Evolutionary conservation across 768 basidiomycete species (phyloP).

Genomic region (Boletellus sp.): DNA sequence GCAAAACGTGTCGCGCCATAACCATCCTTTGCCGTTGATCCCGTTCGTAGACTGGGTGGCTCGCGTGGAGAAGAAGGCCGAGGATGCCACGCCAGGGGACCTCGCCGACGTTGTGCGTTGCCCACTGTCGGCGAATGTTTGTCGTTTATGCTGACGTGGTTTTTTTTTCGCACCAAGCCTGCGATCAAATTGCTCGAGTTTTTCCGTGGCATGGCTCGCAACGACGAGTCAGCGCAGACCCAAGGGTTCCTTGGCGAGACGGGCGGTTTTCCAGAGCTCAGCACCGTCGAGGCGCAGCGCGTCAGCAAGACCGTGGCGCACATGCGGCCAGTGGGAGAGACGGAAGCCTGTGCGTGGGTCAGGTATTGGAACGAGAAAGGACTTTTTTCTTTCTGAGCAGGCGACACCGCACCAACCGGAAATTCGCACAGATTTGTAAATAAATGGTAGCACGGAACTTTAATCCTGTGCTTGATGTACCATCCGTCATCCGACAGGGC

Average conservation of each 20-base stretch:
- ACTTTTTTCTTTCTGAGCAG: no score
- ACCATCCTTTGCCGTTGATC: slow-evolving; percentile 17
- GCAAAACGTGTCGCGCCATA: neutral
- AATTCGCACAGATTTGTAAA: no score
- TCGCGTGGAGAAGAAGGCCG: slow-evolving; percentile 24
- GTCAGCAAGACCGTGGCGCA: slow-evolving; percentile 11
- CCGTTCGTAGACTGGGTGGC: slow-evolving; percentile 31
- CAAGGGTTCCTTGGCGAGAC: neutral
- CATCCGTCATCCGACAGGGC: no score
- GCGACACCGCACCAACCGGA: no score
- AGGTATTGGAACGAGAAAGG: slow-evolving; percentile 12
- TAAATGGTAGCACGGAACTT: no score
- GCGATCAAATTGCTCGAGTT: no score
- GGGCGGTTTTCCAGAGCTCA: slow-evolving; percentile 3
- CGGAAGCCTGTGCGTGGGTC: slow-evolving; percentile 18
- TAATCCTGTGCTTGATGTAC: no score
- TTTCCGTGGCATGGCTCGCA: no score
- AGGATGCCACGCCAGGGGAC: slow-evolving; percentile 7
- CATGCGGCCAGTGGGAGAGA: slow-evolving; percentile 11
- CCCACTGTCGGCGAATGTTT: no score
- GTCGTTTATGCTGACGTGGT: no score
- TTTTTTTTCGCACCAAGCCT: no score
- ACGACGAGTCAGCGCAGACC: no score
- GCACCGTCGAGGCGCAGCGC: slow-evolving; percentile 6
- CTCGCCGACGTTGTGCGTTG: slow-evolving; percentile 2